Conservation (phyloP, 805 yeast species). For the Scheffersomyces lignosus region DNA sequence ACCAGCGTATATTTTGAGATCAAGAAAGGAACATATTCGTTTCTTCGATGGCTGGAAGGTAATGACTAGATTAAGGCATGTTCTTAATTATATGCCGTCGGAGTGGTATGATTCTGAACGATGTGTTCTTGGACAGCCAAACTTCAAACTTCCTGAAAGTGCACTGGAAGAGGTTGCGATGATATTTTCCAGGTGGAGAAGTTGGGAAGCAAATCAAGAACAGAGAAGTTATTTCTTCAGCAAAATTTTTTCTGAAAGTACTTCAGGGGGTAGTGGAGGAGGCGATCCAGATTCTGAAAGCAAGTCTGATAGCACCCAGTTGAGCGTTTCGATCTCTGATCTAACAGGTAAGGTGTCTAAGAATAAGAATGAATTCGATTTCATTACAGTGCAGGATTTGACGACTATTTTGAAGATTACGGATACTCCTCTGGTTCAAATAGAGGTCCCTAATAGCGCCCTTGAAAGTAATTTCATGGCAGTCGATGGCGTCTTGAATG, state of each 20-base stretch:
- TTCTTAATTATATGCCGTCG: constrained; percentile 56
- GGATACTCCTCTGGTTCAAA: constrained; percentile 4
- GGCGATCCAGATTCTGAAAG: not conserved
- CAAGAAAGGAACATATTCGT: constrained; percentile 72
- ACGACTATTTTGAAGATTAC: constrained; percentile 1
- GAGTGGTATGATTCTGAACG: constrained; percentile 46
- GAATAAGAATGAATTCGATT: constrained; percentile 12
- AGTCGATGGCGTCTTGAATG: constrained; percentile 10
- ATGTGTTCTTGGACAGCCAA: constrained; percentile 22
- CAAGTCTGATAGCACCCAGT: too few relatives aligned
- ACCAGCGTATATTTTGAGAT: constrained; percentile 78
- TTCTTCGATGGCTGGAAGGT: constrained; percentile 87
- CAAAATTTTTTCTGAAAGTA: constrained; percentile 38
- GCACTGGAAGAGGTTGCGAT: constrained; percentile 57
- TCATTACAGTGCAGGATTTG: constrained; percentile 12
- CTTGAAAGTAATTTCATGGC: constrained; percentile 6
- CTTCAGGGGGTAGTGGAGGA: too few relatives aligned
- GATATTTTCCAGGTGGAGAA: constrained; percentile 78
- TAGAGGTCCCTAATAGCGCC: constrained; percentile 8
- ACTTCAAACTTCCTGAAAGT: constrained; percentile 47
- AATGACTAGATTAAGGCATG: constrained; percentile 74
- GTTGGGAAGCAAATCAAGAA: constrained; percentile 80
- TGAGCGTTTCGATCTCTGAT: constrained; percentile 4
- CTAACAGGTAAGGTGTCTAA: constrained; percentile 3
- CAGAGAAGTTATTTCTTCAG: constrained; percentile 56